Evolutionary conservation across 1,139 yeast species (phyloP), one percentile per base, ranked within the genome.

Genomic region (Saccharomyces hybrid): DNA sequence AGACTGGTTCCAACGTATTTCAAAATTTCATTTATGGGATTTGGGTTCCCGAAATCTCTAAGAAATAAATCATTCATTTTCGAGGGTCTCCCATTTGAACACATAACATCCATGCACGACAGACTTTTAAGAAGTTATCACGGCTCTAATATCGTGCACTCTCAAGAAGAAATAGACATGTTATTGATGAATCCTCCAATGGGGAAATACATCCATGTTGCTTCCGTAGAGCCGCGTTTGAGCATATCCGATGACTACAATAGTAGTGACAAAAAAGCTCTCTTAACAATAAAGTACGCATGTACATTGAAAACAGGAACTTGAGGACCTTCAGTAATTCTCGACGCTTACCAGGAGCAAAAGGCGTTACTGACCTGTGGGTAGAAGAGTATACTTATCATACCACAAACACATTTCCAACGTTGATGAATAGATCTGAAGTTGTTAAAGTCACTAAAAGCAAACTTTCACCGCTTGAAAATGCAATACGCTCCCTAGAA

Each of bases 51-150:
- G 11, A 75, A 76, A 42, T 80, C 90, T 50, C 78, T 87, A 54
- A 77, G 96, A 65, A 87, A 88, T 51, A 82, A 86, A 64, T 83
- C 82, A 58, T 90, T 85, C 67, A 85, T 89, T 55, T 88, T 85
- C 67, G 96, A 89, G 72, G 96, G 96, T 12, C 76, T 83, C 53
- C 91, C 96, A 28, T 89, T 88, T 72, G 97, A 89, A 67, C 95
- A 88, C 69, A 84, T 89, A 55, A 84, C 90, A 4, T 84, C 95
- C 1, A 86, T 89, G 67, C 91, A 87, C 63, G 89, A 85, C 64
- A 77, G 96, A 62, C 74, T 89, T 59, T 78, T 84, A 64, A 80
- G 83, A 66, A 73, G 87, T 50, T 88, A 88, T 69, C 95, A 95
- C 27, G 96, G 96, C 52, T 89, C 96, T 1, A 79, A 85, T 56